These are phyloP conservation scores for Ustilago loliicola DNA, from an alignment of 1,284 basidiomycete species.

Conservation along the genomic window DNA sequence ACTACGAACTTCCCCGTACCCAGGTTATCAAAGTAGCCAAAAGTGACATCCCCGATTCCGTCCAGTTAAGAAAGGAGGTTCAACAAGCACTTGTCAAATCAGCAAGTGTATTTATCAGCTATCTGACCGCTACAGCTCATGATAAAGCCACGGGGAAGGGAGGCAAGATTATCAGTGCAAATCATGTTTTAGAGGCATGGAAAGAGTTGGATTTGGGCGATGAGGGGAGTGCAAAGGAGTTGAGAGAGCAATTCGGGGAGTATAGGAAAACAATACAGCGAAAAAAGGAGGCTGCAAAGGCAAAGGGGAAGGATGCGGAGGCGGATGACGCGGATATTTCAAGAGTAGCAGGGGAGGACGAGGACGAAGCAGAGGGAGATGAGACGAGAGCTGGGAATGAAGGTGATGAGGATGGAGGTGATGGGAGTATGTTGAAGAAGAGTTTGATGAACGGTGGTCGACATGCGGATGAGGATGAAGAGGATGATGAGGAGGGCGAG, in stretches of 20 bases:
- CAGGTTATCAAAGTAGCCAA: constrained; percentile 86
- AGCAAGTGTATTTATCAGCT: constrained; percentile 91
- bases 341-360: constrained; percentile 11
- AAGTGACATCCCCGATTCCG: constrained; percentile 79
- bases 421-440: constrained; percentile 11
- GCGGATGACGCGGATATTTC: constrained; percentile 23
- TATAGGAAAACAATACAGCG: constrained; percentile 23
- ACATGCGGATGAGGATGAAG: constrained; percentile 17
- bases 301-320: constrained; percentile 1
- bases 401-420: constrained; percentile 11
- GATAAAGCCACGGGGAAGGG: constrained; percentile 85
- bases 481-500: constrained; percentile 25
- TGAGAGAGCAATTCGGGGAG: constrained; percentile 79
- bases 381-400: constrained; percentile 5
- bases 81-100: constrained; percentile 84
- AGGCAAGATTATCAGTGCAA: constrained; percentile 87
- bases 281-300: background rate
- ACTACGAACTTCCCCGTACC: constrained; percentile 85
- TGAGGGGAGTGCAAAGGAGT: constrained; percentile 75
- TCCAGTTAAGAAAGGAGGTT: constrained; percentile 88
- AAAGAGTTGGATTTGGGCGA: constrained; percentile 81
- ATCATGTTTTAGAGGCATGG: constrained; percentile 87
- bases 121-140: constrained; percentile 80
- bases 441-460: constrained; percentile 8
- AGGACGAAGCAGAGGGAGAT: constrained; percentile 13